Percentiles rank a stretch among this genome's conserved stretches.
These are phyloP conservation scores for Cyberlindnera xylosilytica DNA, from an alignment of 805 yeast genomes.

Conservation along the genomic window DNA sequence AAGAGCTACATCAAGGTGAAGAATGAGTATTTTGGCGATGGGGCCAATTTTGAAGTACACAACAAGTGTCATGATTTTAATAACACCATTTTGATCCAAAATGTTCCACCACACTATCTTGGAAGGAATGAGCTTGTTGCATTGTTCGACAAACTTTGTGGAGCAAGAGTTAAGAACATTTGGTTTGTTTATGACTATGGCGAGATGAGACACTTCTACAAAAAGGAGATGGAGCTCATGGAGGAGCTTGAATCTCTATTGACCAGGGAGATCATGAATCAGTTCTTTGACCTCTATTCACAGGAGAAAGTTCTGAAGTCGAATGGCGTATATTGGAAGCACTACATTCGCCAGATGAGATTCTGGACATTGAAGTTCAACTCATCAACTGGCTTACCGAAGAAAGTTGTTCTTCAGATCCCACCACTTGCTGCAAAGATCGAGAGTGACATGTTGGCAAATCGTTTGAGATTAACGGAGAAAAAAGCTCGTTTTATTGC, in stretches of 20 bases:
- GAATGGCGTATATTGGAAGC: conserved; percentile 1
- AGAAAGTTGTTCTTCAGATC: not conserved
- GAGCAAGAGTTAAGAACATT: conserved; percentile 51
- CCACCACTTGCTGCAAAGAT: not conserved
- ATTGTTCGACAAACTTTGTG: conserved; percentile 27
- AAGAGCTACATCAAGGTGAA: conserved; percentile 46
- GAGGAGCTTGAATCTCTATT: conserved; percentile 39
- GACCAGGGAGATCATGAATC: conserved; percentile 31
- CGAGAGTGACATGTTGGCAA: not conserved
- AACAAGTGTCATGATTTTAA: conserved; percentile 26
- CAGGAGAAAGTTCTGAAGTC: not conserved
- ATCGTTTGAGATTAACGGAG: conserved; percentile 6
- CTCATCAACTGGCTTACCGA: not conserved
- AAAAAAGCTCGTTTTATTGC: conserved; percentile 15
- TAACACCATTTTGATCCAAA: conserved; percentile 40
- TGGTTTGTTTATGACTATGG: conserved; percentile 56
- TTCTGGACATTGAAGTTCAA: not conserved
- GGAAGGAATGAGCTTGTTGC: conserved; percentile 20
- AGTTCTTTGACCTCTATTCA: conserved; percentile 5
- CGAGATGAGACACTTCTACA: conserved; percentile 33
- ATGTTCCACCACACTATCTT: conserved; percentile 37
- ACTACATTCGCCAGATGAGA: conserved; percentile 1
- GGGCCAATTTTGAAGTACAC: conserved; percentile 14
- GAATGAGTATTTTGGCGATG: conserved; percentile 37
- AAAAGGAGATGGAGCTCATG: conserved; percentile 29